Evolutionary conservation across 2,329 filamentous ascomycete genomes (phyloP).

Genomic region (Bipolaris victoriae): DNA sequence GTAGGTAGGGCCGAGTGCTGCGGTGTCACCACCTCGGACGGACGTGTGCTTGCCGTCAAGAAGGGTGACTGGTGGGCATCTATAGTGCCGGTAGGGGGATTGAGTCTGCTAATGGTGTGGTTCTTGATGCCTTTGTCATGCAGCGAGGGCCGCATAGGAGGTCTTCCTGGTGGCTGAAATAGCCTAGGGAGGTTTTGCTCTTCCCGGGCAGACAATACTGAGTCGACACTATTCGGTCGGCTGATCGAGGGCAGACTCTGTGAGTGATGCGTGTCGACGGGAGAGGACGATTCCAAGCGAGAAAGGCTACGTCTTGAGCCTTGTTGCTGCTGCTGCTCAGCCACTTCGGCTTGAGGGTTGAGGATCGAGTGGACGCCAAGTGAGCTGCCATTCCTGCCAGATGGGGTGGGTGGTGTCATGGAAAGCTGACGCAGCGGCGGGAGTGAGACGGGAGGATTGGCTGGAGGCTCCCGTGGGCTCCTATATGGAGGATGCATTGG

Average conservation of each 20-base stretch:
- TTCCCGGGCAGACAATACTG: conserved; percentile 36
- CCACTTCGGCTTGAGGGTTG: conserved; percentile 51
- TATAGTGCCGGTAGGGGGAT: conserved; percentile 54
- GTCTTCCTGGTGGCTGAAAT: conserved; percentile 36
- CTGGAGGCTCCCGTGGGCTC: conserved; percentile 27
- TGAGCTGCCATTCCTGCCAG: conserved; percentile 41
- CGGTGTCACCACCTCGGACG: conserved; percentile 52
- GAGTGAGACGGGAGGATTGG: conserved; percentile 34
- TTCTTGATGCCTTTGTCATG: conserved; percentile 63
- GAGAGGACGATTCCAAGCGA: conserved; percentile 52
- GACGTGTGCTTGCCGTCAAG: conserved; percentile 50
- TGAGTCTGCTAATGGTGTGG: conserved; percentile 56
- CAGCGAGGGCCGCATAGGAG: conserved; percentile 57
- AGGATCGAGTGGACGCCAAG: conserved; percentile 55
- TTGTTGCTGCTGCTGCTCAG: conserved; percentile 38
- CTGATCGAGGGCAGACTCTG: conserved; percentile 45
- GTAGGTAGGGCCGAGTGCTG: conserved; percentile 56
- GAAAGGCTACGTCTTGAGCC: conserved; percentile 51
- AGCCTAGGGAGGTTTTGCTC: conserved; percentile 31
- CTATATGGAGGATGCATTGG: conserved; percentile 37
- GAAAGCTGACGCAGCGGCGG: conserved; percentile 46
- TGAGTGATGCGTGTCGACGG: conserved; percentile 46
- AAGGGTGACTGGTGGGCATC: conserved; percentile 59
- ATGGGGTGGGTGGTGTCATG: conserved; percentile 44
- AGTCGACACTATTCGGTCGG: conserved; percentile 44